These are phyloP conservation scores for Ciborinia camelliae DNA, from an alignment of 2,329 filamentous ascomycete genomes.

Conservation along the genomic window DNA sequence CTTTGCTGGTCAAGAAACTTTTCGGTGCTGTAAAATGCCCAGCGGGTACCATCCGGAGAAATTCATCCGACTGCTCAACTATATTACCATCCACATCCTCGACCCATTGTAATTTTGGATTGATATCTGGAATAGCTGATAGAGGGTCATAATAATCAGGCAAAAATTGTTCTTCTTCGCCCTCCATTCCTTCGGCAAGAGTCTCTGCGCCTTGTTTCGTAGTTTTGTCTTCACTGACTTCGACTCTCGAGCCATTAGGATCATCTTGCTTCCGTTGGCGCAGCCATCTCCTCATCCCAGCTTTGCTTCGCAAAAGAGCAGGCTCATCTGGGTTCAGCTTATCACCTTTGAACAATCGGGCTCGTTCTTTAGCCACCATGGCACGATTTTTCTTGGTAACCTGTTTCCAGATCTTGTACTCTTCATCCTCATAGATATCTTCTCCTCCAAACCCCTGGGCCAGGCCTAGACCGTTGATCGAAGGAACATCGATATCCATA, in stretches of 20 bases:
- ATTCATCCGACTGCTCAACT: slow-evolving; percentile 83
- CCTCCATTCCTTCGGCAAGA: slow-evolving; percentile 88
- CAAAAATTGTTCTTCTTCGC: slow-evolving; percentile 73
- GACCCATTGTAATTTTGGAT: slow-evolving; percentile 75
- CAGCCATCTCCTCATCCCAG: slow-evolving; percentile 85
- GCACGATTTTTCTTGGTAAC: slow-evolving; percentile 96
- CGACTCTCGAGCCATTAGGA: slow-evolving; percentile 43
- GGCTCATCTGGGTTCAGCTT: slow-evolving; percentile 84
- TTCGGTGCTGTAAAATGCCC: slow-evolving; percentile 73
- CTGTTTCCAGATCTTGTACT: slow-evolving; percentile 98
- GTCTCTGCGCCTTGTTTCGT: slow-evolving; percentile 61
- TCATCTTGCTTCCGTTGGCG: slow-evolving; percentile 72
- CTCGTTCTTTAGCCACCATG: slow-evolving; percentile 77
- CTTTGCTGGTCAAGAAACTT: slow-evolving; percentile 70
- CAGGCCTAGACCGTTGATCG: slow-evolving; percentile 62
- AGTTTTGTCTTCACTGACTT: slow-evolving; percentile 48
- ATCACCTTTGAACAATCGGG: slow-evolving; percentile 80
- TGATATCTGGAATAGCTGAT: slow-evolving; percentile 80
- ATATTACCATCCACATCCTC: slow-evolving; percentile 88
- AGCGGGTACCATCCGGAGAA: slow-evolving; percentile 69
- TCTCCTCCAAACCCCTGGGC: slow-evolving; percentile 64
- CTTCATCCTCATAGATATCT: slow-evolving; percentile 83
- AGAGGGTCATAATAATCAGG: slow-evolving; percentile 94
- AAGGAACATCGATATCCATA: slow-evolving; percentile 82
- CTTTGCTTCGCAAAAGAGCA: slow-evolving; percentile 78